Evolutionary conservation across 2,329 filamentous ascomycete species (phyloP).

Genomic region (Fusarium sp.): DNA sequence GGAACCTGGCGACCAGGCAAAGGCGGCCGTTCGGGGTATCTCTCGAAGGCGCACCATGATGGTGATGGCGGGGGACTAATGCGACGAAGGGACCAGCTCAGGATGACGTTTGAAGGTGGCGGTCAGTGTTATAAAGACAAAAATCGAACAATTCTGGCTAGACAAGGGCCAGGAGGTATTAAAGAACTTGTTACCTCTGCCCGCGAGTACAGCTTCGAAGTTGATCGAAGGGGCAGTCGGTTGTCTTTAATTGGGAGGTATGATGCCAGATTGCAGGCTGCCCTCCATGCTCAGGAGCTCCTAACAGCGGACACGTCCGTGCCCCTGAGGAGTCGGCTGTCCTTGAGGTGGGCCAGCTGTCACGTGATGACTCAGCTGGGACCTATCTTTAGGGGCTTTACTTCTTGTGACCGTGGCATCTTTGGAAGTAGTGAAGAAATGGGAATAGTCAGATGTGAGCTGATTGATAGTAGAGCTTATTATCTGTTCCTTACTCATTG

Average conservation of each 20-base stretch:
- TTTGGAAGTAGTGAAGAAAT: neutral
- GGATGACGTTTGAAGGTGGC: slow-evolving; percentile 30
- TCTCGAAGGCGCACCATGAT: slow-evolving; percentile 95
- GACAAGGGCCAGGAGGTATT: slow-evolving; percentile 30
- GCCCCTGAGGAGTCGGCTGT: slow-evolving; percentile 38
- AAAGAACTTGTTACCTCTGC: slow-evolving; percentile 43
- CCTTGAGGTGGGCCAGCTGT: slow-evolving; percentile 29
- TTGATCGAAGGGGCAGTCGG: slow-evolving; percentile 37
- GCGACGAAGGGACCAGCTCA: slow-evolving; percentile 38
- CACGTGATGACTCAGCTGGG: slow-evolving; percentile 41
- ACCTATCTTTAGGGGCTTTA: neutral
- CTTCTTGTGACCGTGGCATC: neutral
- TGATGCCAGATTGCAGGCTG: slow-evolving; percentile 60
- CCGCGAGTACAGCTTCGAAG: slow-evolving; percentile 43
- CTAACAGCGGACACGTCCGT: slow-evolving; percentile 40
- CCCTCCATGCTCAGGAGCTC: slow-evolving; percentile 46
- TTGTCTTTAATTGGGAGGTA: slow-evolving; percentile 46
- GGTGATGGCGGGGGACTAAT: slow-evolving; percentile 47
- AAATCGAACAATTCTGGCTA: slow-evolving; percentile 33
- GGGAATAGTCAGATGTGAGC: neutral
- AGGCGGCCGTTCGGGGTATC: slow-evolving; percentile 95
- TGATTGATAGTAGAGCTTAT: neutral
- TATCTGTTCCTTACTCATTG: neutral
- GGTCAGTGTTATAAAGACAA: slow-evolving; percentile 25
- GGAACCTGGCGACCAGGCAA: slow-evolving; percentile 92